Base-by-base conservation (phyloP, 139 green algal genomes). In the Diplosphaera chodatii region DNA sequence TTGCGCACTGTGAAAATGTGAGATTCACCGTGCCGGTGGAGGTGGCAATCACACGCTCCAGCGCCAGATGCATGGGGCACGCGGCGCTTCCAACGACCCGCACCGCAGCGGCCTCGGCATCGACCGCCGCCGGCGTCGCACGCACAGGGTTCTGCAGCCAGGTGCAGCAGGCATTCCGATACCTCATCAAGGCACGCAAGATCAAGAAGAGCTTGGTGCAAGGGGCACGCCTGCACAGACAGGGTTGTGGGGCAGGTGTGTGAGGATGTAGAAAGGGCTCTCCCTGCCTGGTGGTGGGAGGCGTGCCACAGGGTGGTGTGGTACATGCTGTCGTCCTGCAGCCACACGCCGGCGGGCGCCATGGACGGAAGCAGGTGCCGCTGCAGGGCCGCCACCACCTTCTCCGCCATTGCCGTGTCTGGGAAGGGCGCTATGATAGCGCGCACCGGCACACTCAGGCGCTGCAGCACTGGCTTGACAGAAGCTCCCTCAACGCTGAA, bases 281-380 rank as follows among this genome's bases (percentile, higher is more conserved):
- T n/a, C n/a, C n/a, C n/a, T n/a, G n/a, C 85, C 75, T n/a, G 28
- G 22, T 92, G 86, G 21, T 77, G 80, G 1, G 83, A 88, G 0
- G 86, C 86, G 31, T 91, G 86, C 75, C 74, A 90, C 1, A 92
- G 48, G 1, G 86, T 91, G 59, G 83, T 77, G 73, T 93, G 87
- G 63, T 83, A 86, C 21, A 88, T 32, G 3, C 30, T 1, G 18
- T 40, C 25, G 72, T 91, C 77, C 78, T 93, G 87, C 77, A 81
- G 63, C 87, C 87, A 93, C 1, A 89, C 32, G 30, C 67, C 77
- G 27, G 70, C 65, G 0, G 77, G 34, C 37, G 83, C 63, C 32
- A 80, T 40, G 6, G 80, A 66, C 66, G 84, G 71, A 56, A 83
- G 62, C 62, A 86, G 31, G 23, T 82, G 31, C 0, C 48, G 40